Percentiles rank a stretch among this genome's conserved stretches.
Evolutionary conservation across 768 basidiomycete species (phyloP).

Genomic region (Tricholoma hemisulphureum): DNA sequence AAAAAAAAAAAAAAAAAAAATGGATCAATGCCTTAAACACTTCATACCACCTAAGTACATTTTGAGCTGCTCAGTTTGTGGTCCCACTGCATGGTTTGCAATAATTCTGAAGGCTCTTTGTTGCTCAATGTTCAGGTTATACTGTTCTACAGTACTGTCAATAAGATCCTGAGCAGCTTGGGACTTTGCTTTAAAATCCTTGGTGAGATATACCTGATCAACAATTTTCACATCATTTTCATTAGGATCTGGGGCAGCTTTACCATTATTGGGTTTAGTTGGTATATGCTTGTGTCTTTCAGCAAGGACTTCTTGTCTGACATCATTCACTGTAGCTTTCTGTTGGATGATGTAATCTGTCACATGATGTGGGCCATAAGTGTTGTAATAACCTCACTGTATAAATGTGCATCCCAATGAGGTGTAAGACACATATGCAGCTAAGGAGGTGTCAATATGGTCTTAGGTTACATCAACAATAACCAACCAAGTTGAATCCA

Average conservation of each 20-base stretch:
- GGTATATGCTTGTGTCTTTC: background rate
- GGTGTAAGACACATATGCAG: too few relatives aligned
- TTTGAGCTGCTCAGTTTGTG: background rate
- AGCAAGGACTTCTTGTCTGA: background rate
- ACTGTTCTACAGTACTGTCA: conserved; percentile 2
- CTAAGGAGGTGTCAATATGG: too few relatives aligned
- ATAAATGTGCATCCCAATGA: too few relatives aligned
- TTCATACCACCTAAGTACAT: background rate
- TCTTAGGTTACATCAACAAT: too few relatives aligned
- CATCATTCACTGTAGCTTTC: background rate
- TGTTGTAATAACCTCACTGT: too few relatives aligned
- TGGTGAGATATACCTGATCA: background rate
- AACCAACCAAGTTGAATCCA: too few relatives aligned
- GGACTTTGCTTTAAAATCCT: background rate
- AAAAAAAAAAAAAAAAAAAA: too few relatives aligned
- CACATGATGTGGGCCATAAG: too few relatives aligned
- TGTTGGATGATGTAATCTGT: too few relatives aligned
- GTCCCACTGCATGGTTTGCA: background rate
- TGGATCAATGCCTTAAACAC: background rate
- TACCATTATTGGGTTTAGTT: background rate
- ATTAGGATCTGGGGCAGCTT: background rate
- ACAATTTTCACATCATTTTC: conserved; percentile 4
- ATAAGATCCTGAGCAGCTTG: background rate
- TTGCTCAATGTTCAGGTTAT: conserved; percentile 34
- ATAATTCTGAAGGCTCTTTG: background rate